Base-by-base conservation (phyloP, 192 early-diverging fungal species). In the Coemansia sp. region DNA sequence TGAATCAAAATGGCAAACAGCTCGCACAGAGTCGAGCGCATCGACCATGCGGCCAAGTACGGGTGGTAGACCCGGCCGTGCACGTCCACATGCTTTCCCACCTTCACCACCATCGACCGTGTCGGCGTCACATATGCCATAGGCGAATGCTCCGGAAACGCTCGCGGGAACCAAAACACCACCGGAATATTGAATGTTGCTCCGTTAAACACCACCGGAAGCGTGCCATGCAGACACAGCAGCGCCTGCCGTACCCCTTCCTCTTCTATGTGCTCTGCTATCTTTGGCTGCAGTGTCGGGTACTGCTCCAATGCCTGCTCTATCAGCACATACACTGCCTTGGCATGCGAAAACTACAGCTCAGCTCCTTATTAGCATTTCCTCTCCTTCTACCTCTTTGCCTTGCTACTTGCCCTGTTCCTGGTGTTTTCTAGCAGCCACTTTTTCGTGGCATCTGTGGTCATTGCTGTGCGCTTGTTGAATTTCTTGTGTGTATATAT, bases 151-250 rank as follows among this genome's bases (percentile, higher is more conserved):
- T 75, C 64, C 6, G 95, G 95, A 61, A 93, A 98, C 32, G 73
- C 77, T 23, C 81, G 82, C 39, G 93, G 93, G 11, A 95, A 70
- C 92, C 91, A 96, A 31, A 93, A 80, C 10, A 85, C 87, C 3
- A 98, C 82, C 1, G 93, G 95, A 43, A 98, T 95, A 66, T 98
- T 95, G 76, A 95, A 96, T 30, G 85, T 81, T 2, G 68, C 76
- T 2, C 84, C 85, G 40, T 85, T 83, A 61, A 89, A 98, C 12
- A 82, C 81, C 31, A 98, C 91, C 3, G 92, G 92, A 6, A 96
- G 60, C 0, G 93, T 95, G 20, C 95, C 95, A 51, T 90, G 82
- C 18, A 97, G 76, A 61, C 87, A 93, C 18, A 97, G 79, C 0
- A 94, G 70, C 16, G 86, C 79, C 60, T 87, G 78, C 7, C 62